A percentile compares a stretch with the other conserved stretches of the same genome.
Conservation (phyloP, 108 stramenopile species). For the Conticribra weissflogii region DNA sequence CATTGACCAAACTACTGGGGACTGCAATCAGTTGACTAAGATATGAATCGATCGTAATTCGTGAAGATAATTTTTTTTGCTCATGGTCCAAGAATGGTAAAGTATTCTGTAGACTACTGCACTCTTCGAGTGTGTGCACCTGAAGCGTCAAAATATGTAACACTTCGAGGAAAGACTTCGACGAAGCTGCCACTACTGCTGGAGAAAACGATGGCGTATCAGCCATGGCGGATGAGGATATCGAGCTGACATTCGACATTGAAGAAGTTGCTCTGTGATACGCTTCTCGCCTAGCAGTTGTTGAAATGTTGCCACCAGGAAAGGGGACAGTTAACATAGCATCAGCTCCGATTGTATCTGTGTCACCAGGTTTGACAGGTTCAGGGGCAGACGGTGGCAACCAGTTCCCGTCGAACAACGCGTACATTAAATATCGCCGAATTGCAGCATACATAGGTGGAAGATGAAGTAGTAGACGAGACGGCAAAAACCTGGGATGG, state of each 20-base stretch:
- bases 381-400: conserved; percentile 81
- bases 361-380: conserved; percentile 22
- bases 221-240: conserved; percentile 25
- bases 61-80: conserved; percentile 68
- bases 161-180: conserved; percentile 87
- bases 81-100: conserved; percentile 84
- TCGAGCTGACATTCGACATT: conserved; percentile 44
- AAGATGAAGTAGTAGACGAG: conserved; percentile 78
- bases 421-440: conserved; percentile 86
- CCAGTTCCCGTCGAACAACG: conserved; percentile 82
- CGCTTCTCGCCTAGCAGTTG: not conserved
- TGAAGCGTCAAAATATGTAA: conserved; percentile 88
- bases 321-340: conserved; percentile 15
- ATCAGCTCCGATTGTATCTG: conserved; percentile 43
- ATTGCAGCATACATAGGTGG: conserved; percentile 83
- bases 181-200: conserved; percentile 70
- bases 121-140: conserved; percentile 88
- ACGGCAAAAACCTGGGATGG: conserved; percentile 85
- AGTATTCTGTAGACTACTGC: conserved; percentile 67
- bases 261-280: conserved; percentile 34
- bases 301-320: conserved; percentile 3
- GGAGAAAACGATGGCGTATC: conserved; percentile 62
- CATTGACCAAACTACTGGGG: conserved; percentile 71
- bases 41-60: conserved; percentile 80
- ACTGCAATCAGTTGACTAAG: conserved; percentile 71